Percentiles rank a stretch among this genome's conserved stretches.
These are phyloP conservation scores for Evansstolkia leycettana DNA, from an alignment of 495 filamentous ascomycete genomes.

Conservation along the genomic window DNA sequence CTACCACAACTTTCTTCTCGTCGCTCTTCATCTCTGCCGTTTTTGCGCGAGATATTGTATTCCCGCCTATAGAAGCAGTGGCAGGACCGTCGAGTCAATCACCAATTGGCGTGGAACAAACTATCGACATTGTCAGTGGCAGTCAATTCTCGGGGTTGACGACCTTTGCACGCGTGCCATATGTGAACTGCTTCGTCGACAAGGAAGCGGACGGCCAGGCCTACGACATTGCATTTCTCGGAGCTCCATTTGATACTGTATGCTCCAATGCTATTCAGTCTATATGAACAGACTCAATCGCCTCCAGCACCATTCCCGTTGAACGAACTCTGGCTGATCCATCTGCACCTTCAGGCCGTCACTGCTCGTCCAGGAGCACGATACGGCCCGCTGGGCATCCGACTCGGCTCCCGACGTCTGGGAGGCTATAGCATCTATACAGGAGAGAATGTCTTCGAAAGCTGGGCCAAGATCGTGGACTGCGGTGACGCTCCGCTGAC, in stretches of 20 bases:
- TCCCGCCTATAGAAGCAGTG: slow-evolving; percentile 27
- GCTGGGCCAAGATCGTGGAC: slow-evolving; percentile 38
- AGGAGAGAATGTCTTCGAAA: slow-evolving; percentile 27
- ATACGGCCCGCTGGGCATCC: slow-evolving; percentile 37
- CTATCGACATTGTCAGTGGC: slow-evolving; percentile 15
- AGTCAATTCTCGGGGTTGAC: slow-evolving; percentile 27
- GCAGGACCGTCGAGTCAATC: too few relatives aligned
- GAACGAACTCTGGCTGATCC: not conserved
- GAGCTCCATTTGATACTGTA: slow-evolving; percentile 40
- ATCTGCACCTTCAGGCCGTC: slow-evolving; percentile 14
- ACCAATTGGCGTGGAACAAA: too few relatives aligned
- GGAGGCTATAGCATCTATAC: slow-evolving; percentile 31
- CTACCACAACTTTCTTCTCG: too few relatives aligned
- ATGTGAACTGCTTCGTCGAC: slow-evolving; percentile 26
- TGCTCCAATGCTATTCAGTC: not conserved
- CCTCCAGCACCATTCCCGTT: not conserved
- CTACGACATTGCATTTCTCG: slow-evolving; percentile 24
- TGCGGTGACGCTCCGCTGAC: slow-evolving; percentile 42
- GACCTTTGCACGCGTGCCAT: slow-evolving; percentile 37
- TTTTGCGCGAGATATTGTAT: slow-evolving; percentile 23
- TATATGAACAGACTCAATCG: not conserved
- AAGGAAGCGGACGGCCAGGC: too few relatives aligned
- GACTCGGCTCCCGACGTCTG: slow-evolving; percentile 32
- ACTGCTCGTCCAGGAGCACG: slow-evolving; percentile 38
- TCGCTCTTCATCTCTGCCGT: slow-evolving; percentile 1